Evolutionary conservation across 345 rosid species (phyloP).

Genomic region (Linum tenue): DNA sequence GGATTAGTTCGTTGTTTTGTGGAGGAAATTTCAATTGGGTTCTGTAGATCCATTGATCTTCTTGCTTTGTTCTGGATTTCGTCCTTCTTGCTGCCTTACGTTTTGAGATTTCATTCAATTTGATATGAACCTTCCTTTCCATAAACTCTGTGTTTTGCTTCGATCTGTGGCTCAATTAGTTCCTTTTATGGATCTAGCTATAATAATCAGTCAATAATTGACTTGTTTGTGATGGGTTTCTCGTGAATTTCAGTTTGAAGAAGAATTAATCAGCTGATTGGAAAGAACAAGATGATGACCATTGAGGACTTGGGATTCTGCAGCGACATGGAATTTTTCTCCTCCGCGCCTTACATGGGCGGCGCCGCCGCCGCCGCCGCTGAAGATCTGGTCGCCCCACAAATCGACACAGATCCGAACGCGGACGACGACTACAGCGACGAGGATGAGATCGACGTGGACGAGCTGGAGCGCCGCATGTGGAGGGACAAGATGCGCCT

Average conservation of each 20-base stretch:
- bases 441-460: constrained; percentile 52
- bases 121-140: background rate
- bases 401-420: constrained; percentile 35
- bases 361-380: constrained; percentile 51
- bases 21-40: background rate
- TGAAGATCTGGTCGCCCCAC: constrained; percentile 37
- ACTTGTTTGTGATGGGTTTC: background rate
- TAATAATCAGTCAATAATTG: too few relatives aligned
- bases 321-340: constrained; percentile 67
- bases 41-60: background rate
- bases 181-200: background rate
- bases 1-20: background rate
- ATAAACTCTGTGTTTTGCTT: background rate
- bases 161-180: background rate
- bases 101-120: constrained; percentile 10
- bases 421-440: constrained; percentile 51
- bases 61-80: background rate
- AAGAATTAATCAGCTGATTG: background rate
- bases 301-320: constrained; percentile 76
- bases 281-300: constrained; percentile 32
- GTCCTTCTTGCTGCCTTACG: too few relatives aligned
- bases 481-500: constrained; percentile 70
- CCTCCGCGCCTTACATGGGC: constrained; percentile 20
- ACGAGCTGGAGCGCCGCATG: constrained; percentile 78
- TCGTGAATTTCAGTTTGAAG: background rate